Evolutionary conservation across 306 rosid genomes (phyloP).

Genomic region (Styphnolobium japonicum): DNA sequence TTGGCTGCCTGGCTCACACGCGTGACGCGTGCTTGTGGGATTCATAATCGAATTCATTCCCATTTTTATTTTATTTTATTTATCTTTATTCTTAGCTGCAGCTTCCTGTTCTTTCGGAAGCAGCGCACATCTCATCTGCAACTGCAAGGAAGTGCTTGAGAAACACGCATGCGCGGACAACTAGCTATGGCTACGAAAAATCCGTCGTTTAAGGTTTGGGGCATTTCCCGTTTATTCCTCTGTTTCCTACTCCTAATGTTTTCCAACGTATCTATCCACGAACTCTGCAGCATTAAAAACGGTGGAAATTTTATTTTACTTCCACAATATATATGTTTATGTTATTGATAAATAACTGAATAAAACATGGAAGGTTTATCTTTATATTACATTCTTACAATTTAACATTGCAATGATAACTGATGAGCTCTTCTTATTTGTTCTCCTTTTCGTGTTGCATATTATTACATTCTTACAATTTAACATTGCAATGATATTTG

Average conservation of each 20-base stretch:
- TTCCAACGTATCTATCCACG: neutral
- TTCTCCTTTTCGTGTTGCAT: neutral
- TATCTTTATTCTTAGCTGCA: neutral
- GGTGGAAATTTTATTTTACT: neutral
- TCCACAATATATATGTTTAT: neutral
- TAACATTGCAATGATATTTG: neutral
- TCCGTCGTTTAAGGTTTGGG: constrained; percentile 34
- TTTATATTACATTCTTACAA: neutral
- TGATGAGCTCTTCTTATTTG: neutral
- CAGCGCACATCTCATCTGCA: neutral
- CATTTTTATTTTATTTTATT: neutral
- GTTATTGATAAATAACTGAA: neutral
- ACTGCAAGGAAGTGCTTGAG: constrained; percentile 9
- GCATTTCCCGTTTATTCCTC: neutral
- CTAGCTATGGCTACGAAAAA: constrained; percentile 6
- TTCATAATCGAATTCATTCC: neutral
- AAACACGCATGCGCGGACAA: constrained; percentile 14
- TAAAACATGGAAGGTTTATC: neutral
- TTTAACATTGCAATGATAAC: neutral
- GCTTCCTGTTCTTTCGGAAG: constrained; percentile 30
- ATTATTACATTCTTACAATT: too few relatives aligned
- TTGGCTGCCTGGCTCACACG: too few relatives aligned
- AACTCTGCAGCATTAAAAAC: neutral
- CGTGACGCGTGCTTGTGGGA: neutral
- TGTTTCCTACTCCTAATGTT: neutral